phyloP scores from a whole-genome alignment of 768 basidiomycete genomes.

The Solioccasus polychromus region DNA sequence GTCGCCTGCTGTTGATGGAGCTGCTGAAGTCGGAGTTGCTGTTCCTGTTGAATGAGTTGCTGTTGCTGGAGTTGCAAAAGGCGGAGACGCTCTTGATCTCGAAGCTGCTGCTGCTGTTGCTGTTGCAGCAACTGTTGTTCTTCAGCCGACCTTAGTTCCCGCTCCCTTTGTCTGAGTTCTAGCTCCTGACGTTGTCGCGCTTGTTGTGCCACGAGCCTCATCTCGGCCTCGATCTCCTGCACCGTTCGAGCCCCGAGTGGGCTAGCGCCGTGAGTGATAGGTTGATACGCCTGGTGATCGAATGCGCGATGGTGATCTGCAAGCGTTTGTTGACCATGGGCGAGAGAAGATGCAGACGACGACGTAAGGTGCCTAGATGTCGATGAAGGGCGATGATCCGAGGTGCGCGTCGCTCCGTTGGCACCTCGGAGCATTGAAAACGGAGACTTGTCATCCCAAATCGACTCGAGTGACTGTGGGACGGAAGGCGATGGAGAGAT shows the following conservation, averaged over 20 bases:
- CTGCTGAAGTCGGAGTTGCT: slow-evolving; percentile 37
- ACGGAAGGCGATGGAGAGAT: slow-evolving; percentile 33
- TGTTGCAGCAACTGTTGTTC: slow-evolving; percentile 39
- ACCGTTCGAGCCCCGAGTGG: slow-evolving; percentile 56
- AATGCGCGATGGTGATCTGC: slow-evolving; percentile 31
- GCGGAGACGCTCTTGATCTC: slow-evolving; percentile 38
- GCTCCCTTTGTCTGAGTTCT: slow-evolving; percentile 47
- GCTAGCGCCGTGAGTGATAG: slow-evolving; percentile 31
- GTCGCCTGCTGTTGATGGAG: slow-evolving; percentile 42
- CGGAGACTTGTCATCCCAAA: slow-evolving; percentile 81
- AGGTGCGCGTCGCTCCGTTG: slow-evolving; percentile 47
- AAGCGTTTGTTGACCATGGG: slow-evolving; percentile 28
- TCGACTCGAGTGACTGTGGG: slow-evolving; percentile 59
- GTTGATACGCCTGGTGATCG: slow-evolving; percentile 39
- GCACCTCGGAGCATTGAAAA: slow-evolving; percentile 63
- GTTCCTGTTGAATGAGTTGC: slow-evolving; percentile 32
- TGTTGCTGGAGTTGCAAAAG: slow-evolving; percentile 46
- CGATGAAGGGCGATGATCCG: slow-evolving; percentile 30
- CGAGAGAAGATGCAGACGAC: slow-evolving; percentile 22
- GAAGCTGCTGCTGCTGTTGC: slow-evolving; percentile 41
- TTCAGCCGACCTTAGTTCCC: slow-evolving; percentile 34
- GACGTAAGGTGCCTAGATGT: slow-evolving; percentile 23
- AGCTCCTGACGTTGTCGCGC: slow-evolving; percentile 37
- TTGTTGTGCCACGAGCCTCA: slow-evolving; percentile 61
- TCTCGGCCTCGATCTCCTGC: slow-evolving; percentile 83